Percentiles rank a stretch among this genome's conserved stretches.
Evolutionary conservation across 805 yeast genomes (phyloP).

Genomic region (Cyberlindnera mycetangii): DNA sequence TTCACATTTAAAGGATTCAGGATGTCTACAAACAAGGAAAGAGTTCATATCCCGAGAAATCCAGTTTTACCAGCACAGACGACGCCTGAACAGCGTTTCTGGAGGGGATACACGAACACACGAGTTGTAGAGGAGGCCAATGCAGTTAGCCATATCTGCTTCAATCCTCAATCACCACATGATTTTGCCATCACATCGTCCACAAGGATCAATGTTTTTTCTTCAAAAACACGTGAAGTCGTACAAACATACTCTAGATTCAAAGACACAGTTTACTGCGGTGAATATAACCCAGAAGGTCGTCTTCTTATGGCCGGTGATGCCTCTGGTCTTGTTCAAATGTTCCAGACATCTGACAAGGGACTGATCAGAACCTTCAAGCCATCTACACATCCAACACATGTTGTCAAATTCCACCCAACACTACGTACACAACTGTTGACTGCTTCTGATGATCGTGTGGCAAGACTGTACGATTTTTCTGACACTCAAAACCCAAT

Average conservation of each 20-base stretch:
- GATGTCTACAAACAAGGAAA: conserved; percentile 74
- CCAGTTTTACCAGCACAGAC: conserved; percentile 81
- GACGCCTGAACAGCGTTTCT: conserved; percentile 90
- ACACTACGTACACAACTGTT: conserved; percentile 67
- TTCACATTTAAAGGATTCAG: no score
- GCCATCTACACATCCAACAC: conserved; percentile 87
- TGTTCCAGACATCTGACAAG: conserved; percentile 84
- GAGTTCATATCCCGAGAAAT: conserved; percentile 61
- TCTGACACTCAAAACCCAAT: conserved; percentile 73
- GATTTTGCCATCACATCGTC: conserved; percentile 93
- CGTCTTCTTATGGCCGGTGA: conserved; percentile 91
- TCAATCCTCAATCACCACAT: conserved; percentile 81
- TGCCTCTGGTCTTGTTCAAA: conserved; percentile 89
- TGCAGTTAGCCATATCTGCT: conserved; percentile 82
- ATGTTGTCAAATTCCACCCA: conserved; percentile 90
- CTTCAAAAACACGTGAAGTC: conserved; percentile 92
- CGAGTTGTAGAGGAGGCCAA: conserved; percentile 91
- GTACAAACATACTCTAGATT: conserved; percentile 81
- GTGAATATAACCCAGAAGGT: conserved; percentile 90
- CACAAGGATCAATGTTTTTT: conserved; percentile 86
- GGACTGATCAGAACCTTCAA: conserved; percentile 74
- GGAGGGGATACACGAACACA: conserved; percentile 85
- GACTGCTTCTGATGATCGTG: conserved; percentile 89
- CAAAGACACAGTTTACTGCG: conserved; percentile 88
- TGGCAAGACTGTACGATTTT: conserved; percentile 85